phyloP scores from a whole-genome alignment of 148 eudicot species.

The Selenicereus undatus region DNA sequence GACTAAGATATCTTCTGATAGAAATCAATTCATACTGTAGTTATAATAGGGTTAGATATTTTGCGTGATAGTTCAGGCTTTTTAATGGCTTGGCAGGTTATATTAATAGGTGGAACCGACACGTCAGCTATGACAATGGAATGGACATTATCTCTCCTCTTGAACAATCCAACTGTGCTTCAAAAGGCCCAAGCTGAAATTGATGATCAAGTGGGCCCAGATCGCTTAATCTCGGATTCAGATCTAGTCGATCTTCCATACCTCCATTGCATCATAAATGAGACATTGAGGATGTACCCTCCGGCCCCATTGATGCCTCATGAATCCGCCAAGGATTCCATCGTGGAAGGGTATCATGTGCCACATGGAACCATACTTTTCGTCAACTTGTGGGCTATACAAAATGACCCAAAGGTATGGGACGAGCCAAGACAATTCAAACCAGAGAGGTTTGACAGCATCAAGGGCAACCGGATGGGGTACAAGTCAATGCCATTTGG shows the following conservation, averaged over 20 bases:
- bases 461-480: constrained; percentile 3
- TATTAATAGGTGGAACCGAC: too few species aligned
- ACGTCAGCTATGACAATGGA: too few species aligned
- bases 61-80: too few species aligned
- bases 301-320: constrained; percentile 16
- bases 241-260: constrained; percentile 10
- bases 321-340: neutral
- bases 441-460: constrained; percentile 29
- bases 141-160: neutral
- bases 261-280: neutral
- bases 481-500: constrained; percentile 28
- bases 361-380: constrained; percentile 13
- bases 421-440: constrained; percentile 22
- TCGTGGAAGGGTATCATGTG: neutral
- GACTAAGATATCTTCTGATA: too few species aligned
- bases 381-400: constrained; percentile 16
- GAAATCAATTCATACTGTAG: too few species aligned
- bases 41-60: too few species aligned
- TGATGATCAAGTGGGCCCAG: neutral
- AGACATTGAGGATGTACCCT: constrained; percentile 13
- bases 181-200: constrained; percentile 13
- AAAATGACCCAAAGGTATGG: constrained; percentile 29
- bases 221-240: neutral
- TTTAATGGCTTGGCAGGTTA: too few species aligned
- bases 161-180: constrained; percentile 6